Evolutionary conservation across 139 green algal genomes (phyloP), one percentile per base, ranked within the genome.

Genomic region (Choricystis sp.): DNA sequence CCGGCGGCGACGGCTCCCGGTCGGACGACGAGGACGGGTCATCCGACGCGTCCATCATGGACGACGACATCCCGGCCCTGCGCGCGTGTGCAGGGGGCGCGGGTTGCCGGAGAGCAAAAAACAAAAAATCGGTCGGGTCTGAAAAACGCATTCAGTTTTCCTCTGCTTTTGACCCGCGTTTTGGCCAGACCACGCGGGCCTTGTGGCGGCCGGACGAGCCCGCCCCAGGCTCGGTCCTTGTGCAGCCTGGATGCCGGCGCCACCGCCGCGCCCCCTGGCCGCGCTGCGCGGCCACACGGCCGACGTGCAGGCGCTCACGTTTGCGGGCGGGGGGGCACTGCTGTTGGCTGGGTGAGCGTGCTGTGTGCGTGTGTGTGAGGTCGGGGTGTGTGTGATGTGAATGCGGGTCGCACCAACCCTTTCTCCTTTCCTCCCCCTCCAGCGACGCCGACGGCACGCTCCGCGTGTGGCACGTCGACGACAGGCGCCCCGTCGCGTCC

Each of bases 271-370:
- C 4, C 73, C 73, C 2, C 49, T 66, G 3, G 57, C 49, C 27
- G 67, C 79, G 22, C 71, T 80, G 26, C 52, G 76, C 2, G 64
- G 64, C 24, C 66, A 86, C 60, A 40, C 59, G 9, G 31, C 30
- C n/a, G 66, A 86, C 59, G 68, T 80, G 57, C 69, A 86, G 57
- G 63, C 80, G 26, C 55, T 81, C 28, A 56, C 59, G 21, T 81
- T 70, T 60, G 63, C 74, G 22, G 27, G 30, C 16, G 26, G 20
- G 21, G 24, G 60, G 25, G 58, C 31, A 26, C 30, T 70, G 20
- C 56, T 81, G 31, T 61, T 74, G 24, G 70, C 72, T 4, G 74
- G 74, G 74, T 81, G 58, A 52, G 73, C 21, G 9, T 3, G 9
- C 24, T 21, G 40, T 9, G 40, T 52, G 40, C 40, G 40, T 16